phyloP scores from a whole-genome alignment of 768 basidiomycete species.

The Termitomyces sp. region DNA sequence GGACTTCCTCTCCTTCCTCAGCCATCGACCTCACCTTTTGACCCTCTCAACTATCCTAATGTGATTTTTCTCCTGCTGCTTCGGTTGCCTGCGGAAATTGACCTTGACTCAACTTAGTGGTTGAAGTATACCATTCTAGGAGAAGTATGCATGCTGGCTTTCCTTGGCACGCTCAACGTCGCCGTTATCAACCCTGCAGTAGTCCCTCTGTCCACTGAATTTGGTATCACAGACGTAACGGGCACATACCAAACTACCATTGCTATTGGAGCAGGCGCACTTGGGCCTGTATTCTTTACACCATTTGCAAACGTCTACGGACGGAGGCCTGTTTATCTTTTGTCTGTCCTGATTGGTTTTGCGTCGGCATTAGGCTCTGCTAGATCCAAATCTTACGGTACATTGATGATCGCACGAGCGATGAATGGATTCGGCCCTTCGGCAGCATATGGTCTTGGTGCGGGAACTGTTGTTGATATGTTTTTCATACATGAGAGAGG shows the following conservation, averaged over 20 bases:
- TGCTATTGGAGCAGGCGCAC: conserved; percentile 27
- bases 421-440: conserved; percentile 31
- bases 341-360: conserved; percentile 26
- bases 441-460: conserved; percentile 30
- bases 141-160: conserved; percentile 28
- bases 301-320: conserved; percentile 37
- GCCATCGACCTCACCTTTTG: conserved; percentile 29
- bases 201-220: conserved; percentile 29
- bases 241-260: conserved; percentile 36
- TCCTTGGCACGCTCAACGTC: conserved; percentile 31
- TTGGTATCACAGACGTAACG: conserved; percentile 27
- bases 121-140: conserved; percentile 26
- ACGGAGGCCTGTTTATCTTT: conserved; percentile 28
- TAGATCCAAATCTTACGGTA: conserved; percentile 24
- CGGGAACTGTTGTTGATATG: conserved; percentile 32
- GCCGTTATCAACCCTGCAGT: conserved; percentile 33
- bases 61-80: conserved; percentile 11
- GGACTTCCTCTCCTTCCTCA: conserved; percentile 38
- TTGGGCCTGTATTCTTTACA: conserved; percentile 31
- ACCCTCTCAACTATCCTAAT: conserved; percentile 37
- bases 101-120: conserved; percentile 21
- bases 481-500: conserved; percentile 33
- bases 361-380: conserved; percentile 18
- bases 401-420: conserved; percentile 26
- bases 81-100: background rate